phyloP scores from a whole-genome alignment of 768 basidiomycete species.

The Boletus pseudopeckii region DNA sequence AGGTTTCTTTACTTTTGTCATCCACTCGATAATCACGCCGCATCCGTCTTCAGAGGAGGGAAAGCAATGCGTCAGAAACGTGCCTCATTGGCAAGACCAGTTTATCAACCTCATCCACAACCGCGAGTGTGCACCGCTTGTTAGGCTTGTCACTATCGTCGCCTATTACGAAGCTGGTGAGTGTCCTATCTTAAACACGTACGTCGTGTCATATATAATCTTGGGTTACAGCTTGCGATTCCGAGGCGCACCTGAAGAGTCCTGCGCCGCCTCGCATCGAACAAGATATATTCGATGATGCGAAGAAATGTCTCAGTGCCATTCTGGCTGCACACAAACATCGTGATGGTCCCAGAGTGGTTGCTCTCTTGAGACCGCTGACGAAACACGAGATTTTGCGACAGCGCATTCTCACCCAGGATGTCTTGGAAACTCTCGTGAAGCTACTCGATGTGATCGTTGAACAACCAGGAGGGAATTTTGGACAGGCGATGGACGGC shows the following conservation, averaged over 20 bases:
- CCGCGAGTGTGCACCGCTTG: slow-evolving; percentile 12
- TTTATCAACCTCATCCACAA: slow-evolving; percentile 11
- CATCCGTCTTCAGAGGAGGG: slow-evolving; percentile 14
- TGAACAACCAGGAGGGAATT: neutral
- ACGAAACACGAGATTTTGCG: slow-evolving; percentile 15
- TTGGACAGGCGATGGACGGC: slow-evolving; percentile 24
- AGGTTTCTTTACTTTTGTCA: neutral
- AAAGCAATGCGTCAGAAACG: slow-evolving; percentile 17
- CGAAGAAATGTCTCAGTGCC: slow-evolving; percentile 9
- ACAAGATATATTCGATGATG: slow-evolving; percentile 7
- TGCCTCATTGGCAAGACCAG: slow-evolving; percentile 10
- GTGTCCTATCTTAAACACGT: neutral
- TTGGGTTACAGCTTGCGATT: slow-evolving; percentile 8
- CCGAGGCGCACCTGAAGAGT: neutral
- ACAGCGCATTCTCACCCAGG: slow-evolving; percentile 11
- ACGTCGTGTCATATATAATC: neutral
- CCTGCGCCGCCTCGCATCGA: neutral
- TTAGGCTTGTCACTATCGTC: slow-evolving; percentile 20
- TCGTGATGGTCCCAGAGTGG: slow-evolving; percentile 17
- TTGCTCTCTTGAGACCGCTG: slow-evolving; percentile 22
- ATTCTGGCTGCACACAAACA: slow-evolving; percentile 16
- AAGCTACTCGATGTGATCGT: slow-evolving; percentile 14
- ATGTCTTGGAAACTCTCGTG: slow-evolving; percentile 13
- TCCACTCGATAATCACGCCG: neutral
- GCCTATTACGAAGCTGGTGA: slow-evolving; percentile 23